Base-by-base conservation (phyloP, 371 early-diverging fungal genomes). In the Haplosporangium sp. region DNA sequence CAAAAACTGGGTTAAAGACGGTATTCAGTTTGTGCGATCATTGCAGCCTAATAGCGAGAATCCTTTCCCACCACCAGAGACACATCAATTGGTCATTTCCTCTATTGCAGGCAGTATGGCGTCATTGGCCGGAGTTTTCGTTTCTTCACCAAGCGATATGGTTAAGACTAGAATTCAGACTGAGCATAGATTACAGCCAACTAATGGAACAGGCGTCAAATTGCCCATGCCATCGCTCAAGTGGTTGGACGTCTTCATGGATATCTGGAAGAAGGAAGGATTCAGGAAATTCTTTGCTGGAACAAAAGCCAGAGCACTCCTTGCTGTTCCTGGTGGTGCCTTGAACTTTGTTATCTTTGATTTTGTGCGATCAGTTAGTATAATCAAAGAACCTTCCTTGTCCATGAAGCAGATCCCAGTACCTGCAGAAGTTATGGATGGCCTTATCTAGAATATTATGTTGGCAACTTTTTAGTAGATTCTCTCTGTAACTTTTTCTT, bases 271-370 rank as follows among this genome's bases (percentile, higher is more conserved):
- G 57, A 77, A 83, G 64, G 83, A 77, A 55, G 83, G 83, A 6
- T 77, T 72, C 35, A 37, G 53, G 38, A 76, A 73, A 59, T 83
- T 83, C 65, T 83, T 77, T 53, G 39, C 72, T 1, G 83, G 83
- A 2, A 72, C 76, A 35, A 83, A 74, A 42, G 74, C 77, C 11
- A 65, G 83, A 40, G 77, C 71, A 17, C 69, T 76, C 34, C 64
- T 73, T 34, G 71, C 83, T 4, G 71, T 77, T 10, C 83, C 83
- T 9, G 77, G 77, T 50, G 83, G 83, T 11, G 83, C 83, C 9
- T 65, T 83, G 27, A 83, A 83, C 74, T 83, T 83, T 71, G 65
- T 83, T 35, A 77, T 83, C 71, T 83, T 83, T 74, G 83, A 83
- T 66, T 83, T 74, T 71, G 83, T 83, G 10, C 73, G 79, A 35